A percentile compares a stretch with the other conserved stretches of the same genome.
phyloP scores from a whole-genome alignment of 768 basidiomycete species.

The Xerocomus brunneocitrinus region DNA sequence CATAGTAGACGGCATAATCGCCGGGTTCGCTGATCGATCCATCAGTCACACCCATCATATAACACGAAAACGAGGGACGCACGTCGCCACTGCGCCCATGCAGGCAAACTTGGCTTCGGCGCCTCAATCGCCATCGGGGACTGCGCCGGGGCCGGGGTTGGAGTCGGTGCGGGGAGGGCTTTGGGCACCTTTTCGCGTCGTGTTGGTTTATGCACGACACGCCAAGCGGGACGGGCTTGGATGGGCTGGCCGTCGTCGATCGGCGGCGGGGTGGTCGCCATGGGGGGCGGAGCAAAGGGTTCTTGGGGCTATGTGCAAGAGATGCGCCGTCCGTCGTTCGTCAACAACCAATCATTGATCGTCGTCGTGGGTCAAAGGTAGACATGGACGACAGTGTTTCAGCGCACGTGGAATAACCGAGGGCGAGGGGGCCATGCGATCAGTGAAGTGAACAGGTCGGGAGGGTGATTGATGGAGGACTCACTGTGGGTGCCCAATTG shows the following conservation, averaged over 20 bases:
- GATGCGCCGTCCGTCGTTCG: not conserved
- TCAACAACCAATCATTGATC: not conserved
- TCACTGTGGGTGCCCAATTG: constrained; percentile 65
- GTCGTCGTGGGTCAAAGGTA: not conserved
- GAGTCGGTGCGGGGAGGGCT: constrained; percentile 34
- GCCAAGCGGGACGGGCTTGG: constrained; percentile 69
- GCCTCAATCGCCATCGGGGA: constrained; percentile 33
- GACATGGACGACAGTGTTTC: not conserved
- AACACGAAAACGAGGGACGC: constrained; percentile 2
- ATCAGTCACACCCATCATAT: not conserved
- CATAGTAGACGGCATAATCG: constrained; percentile 52
- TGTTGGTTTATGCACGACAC: constrained; percentile 62
- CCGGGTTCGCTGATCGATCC: constrained; percentile 52
- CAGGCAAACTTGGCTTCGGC: constrained; percentile 54
- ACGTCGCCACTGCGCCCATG: constrained; percentile 89
- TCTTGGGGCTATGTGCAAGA: constrained; percentile 27
- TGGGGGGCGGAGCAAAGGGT: constrained; percentile 34
- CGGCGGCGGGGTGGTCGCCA: constrained; percentile 41
- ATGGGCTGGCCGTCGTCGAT: constrained; percentile 42
- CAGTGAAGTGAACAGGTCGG: not conserved
- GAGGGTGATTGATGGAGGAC: constrained; percentile 6
- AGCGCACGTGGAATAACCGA: not conserved
- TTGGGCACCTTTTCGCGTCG: constrained; percentile 47
- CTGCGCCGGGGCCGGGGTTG: constrained; percentile 24
- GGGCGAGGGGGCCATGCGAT: not conserved